Base-by-base conservation (phyloP, 352 stramenopile genomes). In the Peronospora farinosa region DNA sequence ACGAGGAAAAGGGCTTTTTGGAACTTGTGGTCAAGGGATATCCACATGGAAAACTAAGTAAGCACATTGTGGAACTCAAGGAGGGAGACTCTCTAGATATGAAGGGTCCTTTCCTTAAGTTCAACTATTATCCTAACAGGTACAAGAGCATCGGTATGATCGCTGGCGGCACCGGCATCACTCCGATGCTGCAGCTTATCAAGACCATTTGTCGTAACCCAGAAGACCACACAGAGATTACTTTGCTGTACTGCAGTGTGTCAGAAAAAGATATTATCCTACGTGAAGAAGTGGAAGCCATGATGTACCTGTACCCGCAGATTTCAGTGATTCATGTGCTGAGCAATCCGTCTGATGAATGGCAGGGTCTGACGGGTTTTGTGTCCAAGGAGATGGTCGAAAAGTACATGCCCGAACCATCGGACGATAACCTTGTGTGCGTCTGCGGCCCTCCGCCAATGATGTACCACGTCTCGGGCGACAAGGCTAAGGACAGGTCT, bases 11-110 rank as follows among this genome's bases (percentile, higher is more conserved):
- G 41, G 88, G 86, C 25, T 84, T 86, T 50, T 39, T 96, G 16
- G 78, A 94, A 49, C 70, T 96, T 31, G 77, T 96, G 32, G 82
- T 97, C 60, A 97, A 97, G 65, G 72, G 74, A 12, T 96, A 97
- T 63, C 67, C 81, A 9, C 72, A 77, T 30, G 89, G 88, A 3
- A 63, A 80, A 35, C 57, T 97, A 43, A 95, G 80, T 57, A 87
- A 88, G 60, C 78, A 96, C 69, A 82, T 97, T 9, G 70, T 86
- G 43, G 49, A 72, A 30, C 72, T 96, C 16, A 78, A 96, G 47
- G 66, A 76, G 17, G 89, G 89, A 7, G 89, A 96, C 58, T 52
- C 61, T 40, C 68, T 97, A 8, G 82, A 95, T 51, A 90, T 97
- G 74, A 96, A 95, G 63, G 89, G 89, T 0, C 89, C 88, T 5